Base-by-base conservation (phyloP, 1,284 basidiomycete genomes). In the Ganoderma lucidum region DNA sequence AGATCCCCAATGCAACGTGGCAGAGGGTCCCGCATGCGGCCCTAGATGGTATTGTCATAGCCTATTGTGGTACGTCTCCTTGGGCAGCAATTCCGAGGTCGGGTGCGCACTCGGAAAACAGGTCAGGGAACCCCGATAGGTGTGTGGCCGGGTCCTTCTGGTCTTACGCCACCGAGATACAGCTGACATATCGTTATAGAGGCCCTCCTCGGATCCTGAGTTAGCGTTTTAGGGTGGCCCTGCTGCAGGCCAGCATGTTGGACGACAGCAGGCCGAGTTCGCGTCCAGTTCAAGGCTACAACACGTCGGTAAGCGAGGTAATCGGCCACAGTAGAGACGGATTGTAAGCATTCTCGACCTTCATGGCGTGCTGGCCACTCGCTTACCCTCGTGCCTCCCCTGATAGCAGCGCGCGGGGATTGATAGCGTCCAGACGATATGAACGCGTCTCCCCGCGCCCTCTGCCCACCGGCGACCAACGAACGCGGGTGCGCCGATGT, bases 391-490 rank as follows among this genome's bases (percentile, higher is more conserved):
- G 58, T 51, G 65, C 69, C 67, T 69, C 65, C 45, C 41, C 53
- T 44, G 69, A 70, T 67, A 66, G 65, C 63, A 65, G 63, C 69
- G 58, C 61, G 64, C 67, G 67, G 67, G 63, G 59, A 68, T 60
- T 44, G 67, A 70, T 44, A 70, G 59, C 64, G 19, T 60, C 58
- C 9, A 61, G 56, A 39, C 8, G 58, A 61, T 14, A 58, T 62
- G 32, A 44, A 63, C 42, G 71, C 69, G 69, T 64, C 64, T 66
- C 59, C 45, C 64, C 58, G 53, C 70, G 61, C 72, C 72, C 72
- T 73, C 56, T 69, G 66, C 72, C 72, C 35, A 69, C 41, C 69
- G 67, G 71, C 19, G 32, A 61, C 69, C 28, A 56, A 59, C 67
- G 63, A 66, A 37, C 56, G 19, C 59, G 23, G 23, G 39, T 14